phyloP scores from a whole-genome alignment of 805 yeast genomes.

The Priceomyces carsonii region DNA sequence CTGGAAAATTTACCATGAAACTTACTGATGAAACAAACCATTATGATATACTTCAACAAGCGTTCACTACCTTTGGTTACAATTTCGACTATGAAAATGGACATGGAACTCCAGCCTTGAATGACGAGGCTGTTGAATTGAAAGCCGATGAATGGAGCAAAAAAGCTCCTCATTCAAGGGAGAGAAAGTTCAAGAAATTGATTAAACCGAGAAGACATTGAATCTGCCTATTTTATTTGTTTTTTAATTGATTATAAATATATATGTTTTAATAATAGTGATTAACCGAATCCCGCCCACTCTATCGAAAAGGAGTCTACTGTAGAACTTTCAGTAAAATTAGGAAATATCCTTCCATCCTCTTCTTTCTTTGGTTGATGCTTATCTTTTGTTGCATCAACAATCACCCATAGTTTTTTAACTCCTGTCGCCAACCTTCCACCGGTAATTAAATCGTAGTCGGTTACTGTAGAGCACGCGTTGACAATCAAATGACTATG shows the following conservation, averaged over 20 bases:
- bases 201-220: neutral
- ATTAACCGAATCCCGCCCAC: conserved; percentile 94
- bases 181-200: neutral
- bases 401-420: conserved; percentile 76
- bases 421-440: conserved; percentile 93
- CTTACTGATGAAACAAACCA: neutral
- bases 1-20: no score
- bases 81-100: no score
- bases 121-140: no score
- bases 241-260: neutral
- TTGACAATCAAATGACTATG: conserved; percentile 84
- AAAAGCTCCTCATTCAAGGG: no score
- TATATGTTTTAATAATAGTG: neutral
- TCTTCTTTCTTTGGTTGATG: conserved; percentile 7
- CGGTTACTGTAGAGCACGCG: conserved; percentile 42
- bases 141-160: no score
- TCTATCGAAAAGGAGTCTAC: conserved; percentile 70
- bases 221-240: neutral
- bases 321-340: conserved; percentile 16
- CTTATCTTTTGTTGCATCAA: conserved; percentile 29
- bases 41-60: no score
- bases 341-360: conserved; percentile 1
- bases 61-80: no score
- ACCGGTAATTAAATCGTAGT: conserved; percentile 69
- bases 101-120: no score